These are phyloP conservation scores for Thalassiosira ordinaria DNA, from an alignment of 352 stramenopile species.

Conservation along the genomic window DNA sequence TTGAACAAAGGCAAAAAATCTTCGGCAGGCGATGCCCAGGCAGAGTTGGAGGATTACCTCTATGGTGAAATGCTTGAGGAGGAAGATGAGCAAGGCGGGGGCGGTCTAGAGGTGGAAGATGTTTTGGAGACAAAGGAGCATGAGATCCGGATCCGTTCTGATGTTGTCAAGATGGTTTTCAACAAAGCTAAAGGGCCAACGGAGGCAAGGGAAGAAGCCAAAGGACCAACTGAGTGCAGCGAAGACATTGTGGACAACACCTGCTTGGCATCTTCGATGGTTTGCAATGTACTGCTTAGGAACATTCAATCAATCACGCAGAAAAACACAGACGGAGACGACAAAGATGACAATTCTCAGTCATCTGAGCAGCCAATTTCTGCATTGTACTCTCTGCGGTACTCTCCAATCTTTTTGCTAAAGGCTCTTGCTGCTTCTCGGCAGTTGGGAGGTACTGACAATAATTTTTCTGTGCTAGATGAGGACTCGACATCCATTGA, in stretches of 20 bases:
- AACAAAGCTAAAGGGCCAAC: constrained; percentile 4
- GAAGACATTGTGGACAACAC: neutral
- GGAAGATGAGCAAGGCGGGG: constrained; percentile 25
- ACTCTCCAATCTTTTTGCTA: constrained; percentile 53
- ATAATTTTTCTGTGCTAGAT: neutral
- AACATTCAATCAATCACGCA: constrained; percentile 24
- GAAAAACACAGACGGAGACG: neutral
- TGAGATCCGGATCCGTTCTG: constrained; percentile 61
- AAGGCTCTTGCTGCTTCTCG: constrained; percentile 35
- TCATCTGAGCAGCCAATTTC: constrained; percentile 36
- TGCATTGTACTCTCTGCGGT: constrained; percentile 44
- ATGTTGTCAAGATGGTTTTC: constrained; percentile 30
- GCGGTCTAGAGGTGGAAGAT: constrained; percentile 1
- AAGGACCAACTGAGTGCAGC: too few species aligned
- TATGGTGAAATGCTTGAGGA: constrained; percentile 61
- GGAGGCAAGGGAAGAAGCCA: neutral
- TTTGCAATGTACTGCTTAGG: constrained; percentile 38
- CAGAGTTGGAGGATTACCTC: constrained; percentile 57
- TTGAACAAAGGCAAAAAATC: constrained; percentile 31
- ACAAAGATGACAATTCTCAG: constrained; percentile 18
- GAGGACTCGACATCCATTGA: neutral
- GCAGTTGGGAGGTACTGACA: neutral
- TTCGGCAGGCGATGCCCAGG: constrained; percentile 16
- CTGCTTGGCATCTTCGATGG: constrained; percentile 18
- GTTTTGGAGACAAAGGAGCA: constrained; percentile 46